Percentiles rank a stretch among this genome's conserved stretches.
Evolutionary conservation across 2,329 filamentous ascomycete species (phyloP).

Genomic region (Stachybotrys elegans): DNA sequence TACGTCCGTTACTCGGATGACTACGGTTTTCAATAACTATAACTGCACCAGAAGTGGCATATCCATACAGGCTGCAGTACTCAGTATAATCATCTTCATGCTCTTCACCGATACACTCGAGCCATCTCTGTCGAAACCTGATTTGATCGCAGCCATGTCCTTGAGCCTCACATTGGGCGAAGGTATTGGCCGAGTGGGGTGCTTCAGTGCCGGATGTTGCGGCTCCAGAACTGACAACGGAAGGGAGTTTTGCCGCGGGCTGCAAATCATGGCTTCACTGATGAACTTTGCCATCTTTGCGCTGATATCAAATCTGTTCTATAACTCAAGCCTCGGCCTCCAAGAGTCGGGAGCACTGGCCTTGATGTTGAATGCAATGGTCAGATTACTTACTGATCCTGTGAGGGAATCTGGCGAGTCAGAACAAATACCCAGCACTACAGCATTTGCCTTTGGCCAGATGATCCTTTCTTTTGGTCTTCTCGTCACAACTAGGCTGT

Average conservation of each 20-base stretch:
- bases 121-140: neutral
- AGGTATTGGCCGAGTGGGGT: slow-evolving; percentile 6
- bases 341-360: too few species aligned
- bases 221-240: neutral
- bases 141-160: neutral
- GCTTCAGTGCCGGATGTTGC: slow-evolving; percentile 8
- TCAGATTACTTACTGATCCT: too few species aligned
- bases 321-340: too few species aligned
- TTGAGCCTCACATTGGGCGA: slow-evolving; percentile 5
- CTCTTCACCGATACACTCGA: neutral
- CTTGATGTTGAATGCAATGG: too few species aligned
- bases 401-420: too few species aligned
- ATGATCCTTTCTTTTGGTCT: too few species aligned
- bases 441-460: too few species aligned
- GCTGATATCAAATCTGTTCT: too few species aligned
- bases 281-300: neutral
- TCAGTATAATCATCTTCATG: slow-evolving; percentile 2
- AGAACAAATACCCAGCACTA: too few species aligned
- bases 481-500: too few species aligned
- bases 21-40: neutral
- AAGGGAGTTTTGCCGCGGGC: neutral
- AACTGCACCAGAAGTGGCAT: slow-evolving; percentile 4
- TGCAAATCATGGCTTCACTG: slow-evolving; percentile 3
- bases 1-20: neutral
- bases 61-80: slow-evolving; percentile 6